These are phyloP conservation scores for Fraxinus platypoda DNA, from an alignment of 305 asterid genomes.

Conservation along the genomic window DNA sequence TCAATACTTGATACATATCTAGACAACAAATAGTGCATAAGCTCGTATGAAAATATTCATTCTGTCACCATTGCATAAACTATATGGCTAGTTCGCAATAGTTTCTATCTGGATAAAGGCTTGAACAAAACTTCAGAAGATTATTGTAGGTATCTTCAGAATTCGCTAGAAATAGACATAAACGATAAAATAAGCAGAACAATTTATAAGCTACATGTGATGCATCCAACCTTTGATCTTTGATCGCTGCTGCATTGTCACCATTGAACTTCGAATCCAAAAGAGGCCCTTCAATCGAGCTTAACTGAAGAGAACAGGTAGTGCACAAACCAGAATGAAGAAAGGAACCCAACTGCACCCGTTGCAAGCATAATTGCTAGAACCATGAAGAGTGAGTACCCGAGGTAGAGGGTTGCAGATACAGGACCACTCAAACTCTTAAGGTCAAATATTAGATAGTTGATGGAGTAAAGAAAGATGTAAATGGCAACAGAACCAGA, in stretches of 20 bases:
- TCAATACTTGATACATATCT: background rate
- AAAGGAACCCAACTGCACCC: slow-evolving; percentile 64
- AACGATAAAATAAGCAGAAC: slow-evolving; percentile 22
- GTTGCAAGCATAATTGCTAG: slow-evolving; percentile 69
- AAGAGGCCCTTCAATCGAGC: slow-evolving; percentile 37
- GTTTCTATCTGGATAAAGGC: slow-evolving; percentile 29
- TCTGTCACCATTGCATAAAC: slow-evolving; percentile 16
- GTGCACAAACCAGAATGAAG: slow-evolving; percentile 73
- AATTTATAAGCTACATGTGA: slow-evolving; percentile 1
- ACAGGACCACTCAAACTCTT: slow-evolving; percentile 73
- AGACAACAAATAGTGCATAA: slow-evolving; percentile 1
- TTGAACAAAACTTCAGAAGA: slow-evolving; percentile 23
- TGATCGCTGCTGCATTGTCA: background rate
- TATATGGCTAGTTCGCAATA: slow-evolving; percentile 20
- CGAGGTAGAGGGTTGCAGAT: slow-evolving; percentile 65
- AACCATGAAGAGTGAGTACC: slow-evolving; percentile 70
- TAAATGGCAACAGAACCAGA: slow-evolving; percentile 71
- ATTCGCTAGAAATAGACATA: slow-evolving; percentile 15
- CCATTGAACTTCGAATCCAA: background rate
- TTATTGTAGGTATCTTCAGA: slow-evolving; percentile 20
- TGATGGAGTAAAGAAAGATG: slow-evolving; percentile 59
- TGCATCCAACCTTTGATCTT: background rate
- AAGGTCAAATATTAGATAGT: slow-evolving; percentile 66
- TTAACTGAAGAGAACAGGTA: slow-evolving; percentile 65
- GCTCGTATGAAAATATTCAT: background rate